A percentile compares a stretch with the other conserved stretches of the same genome.
These are phyloP conservation scores for Eucalyptus caleyi DNA, from an alignment of 345 rosid species.

Conservation along the genomic window DNA sequence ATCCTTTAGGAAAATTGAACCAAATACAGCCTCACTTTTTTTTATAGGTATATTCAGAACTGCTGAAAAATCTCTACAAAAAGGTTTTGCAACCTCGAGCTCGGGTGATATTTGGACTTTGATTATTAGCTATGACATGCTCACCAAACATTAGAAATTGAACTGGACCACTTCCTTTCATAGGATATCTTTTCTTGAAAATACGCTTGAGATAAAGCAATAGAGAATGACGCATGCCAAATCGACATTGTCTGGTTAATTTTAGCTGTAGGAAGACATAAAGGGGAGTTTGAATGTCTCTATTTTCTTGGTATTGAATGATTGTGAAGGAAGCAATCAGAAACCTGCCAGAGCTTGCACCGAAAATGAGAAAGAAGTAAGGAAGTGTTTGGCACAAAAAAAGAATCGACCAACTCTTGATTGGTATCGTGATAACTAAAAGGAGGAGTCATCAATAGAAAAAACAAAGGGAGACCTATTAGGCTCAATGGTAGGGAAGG, in stretches of 20 bases:
- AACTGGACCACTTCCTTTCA: not conserved
- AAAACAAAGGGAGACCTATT: not conserved
- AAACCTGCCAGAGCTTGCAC: not conserved
- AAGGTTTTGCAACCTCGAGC: not conserved
- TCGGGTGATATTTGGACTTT: not conserved
- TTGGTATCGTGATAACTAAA: not conserved
- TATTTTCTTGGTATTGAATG: not conserved
- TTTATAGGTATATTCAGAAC: not conserved
- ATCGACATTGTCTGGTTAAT: not conserved
- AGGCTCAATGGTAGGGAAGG: not conserved
- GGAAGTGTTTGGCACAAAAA: not conserved
- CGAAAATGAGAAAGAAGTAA: not conserved
- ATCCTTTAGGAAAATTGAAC: not conserved
- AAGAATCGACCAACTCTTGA: not conserved
- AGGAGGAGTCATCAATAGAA: not conserved
- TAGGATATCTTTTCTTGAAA: not conserved
- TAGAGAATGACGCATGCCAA: not conserved
- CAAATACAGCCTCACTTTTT: too few relatives aligned
- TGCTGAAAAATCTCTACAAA: not conserved
- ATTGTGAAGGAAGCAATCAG: not conserved
- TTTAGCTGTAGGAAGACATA: not conserved
- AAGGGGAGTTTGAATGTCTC: not conserved
- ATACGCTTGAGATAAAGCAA: not conserved
- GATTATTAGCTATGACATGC: not conserved
- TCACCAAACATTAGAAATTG: not conserved